Conservation (phyloP, 805 yeast species). For the Sugiyamaella qingdaonensis region DNA sequence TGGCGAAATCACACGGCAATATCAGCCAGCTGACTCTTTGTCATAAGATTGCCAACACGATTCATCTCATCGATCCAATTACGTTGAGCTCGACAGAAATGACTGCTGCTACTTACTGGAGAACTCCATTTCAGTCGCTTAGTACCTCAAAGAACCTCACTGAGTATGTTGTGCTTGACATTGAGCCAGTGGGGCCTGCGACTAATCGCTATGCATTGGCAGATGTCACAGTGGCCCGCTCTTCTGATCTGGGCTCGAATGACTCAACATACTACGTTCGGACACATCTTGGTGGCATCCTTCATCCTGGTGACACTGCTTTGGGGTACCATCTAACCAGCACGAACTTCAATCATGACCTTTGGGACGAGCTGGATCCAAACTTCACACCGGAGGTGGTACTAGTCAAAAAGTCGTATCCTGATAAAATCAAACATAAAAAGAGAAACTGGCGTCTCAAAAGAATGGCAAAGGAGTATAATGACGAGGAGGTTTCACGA, state of each 20-base stretch:
- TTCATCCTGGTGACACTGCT: conserved; percentile 95
- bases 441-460: conserved; percentile 48
- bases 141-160: conserved; percentile 64
- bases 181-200: conserved; percentile 60
- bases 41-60: conserved; percentile 71
- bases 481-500: conserved; percentile 62
- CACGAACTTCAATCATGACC: conserved; percentile 82
- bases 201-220: conserved; percentile 79
- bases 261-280: conserved; percentile 79
- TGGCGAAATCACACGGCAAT: conserved; percentile 80
- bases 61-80: conserved; percentile 83
- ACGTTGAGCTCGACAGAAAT: conserved; percentile 77
- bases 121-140: conserved; percentile 72
- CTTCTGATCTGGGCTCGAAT: conserved; percentile 81
- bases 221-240: conserved; percentile 86
- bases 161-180: conserved; percentile 88
- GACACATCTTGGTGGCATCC: conserved; percentile 87
- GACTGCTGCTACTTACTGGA: conserved; percentile 70
- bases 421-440: conserved; percentile 14
- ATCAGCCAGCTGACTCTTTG: conserved; percentile 80
- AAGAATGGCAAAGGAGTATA: conserved; percentile 96
- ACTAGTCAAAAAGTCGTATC: conserved; percentile 44
- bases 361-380: conserved; percentile 67
- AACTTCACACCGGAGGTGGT: conserved; percentile 78
- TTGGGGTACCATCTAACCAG: conserved; percentile 85